Base-by-base conservation (phyloP, 306 rosid genomes). In the Hylodesmum podocarpum region DNA sequence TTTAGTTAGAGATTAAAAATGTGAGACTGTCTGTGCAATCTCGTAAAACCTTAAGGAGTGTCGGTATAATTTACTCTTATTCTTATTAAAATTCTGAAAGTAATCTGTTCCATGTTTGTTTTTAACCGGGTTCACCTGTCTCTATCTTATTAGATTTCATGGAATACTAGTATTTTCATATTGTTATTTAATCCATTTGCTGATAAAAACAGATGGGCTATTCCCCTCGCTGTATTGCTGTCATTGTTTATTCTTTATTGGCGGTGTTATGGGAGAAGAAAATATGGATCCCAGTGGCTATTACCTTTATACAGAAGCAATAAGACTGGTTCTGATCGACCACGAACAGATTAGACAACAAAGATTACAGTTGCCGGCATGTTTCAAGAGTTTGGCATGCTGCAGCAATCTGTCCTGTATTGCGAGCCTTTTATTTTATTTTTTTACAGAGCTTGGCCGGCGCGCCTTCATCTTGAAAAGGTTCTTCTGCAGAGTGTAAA, bases 121-220 rank as follows among this genome's bases (percentile, higher is more conserved):
- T 29, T 34, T 33, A 51, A 28, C 49, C 28, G 22, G 21, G 65
- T 12, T 29, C 66, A 21, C 22, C 12, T 9, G 34, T 11, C 34
- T 22, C 57, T 27, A 22, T 49, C 65, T 49, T 21, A 25, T 19
- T 50, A 59, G 22, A 67, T 34, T 75, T 69, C 34, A 43, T 40
- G 39, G 7, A 40, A 28, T 51, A 61, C 27, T 70, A 68, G 9
- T 50, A 76, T 16, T 24, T 66, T 76, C 13, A 37, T 72, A 16
- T 72, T 63, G 40, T 36, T 16, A 3, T 54, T 27, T 70, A 18
- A 50, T 53, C 4, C 47, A 28, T 70, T 59, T 72, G 41, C 59
- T 50, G 37, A 43, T 71, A n/a, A 71, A 61, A 54, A 80, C 98
- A 96, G 98, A 92, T 96, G 98, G 99, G 99, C 99, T 19, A 91